Evolutionary conservation across 345 rosid genomes (phyloP), one percentile per base, ranked within the genome.

Genomic region (Melastoma malabathricum): DNA sequence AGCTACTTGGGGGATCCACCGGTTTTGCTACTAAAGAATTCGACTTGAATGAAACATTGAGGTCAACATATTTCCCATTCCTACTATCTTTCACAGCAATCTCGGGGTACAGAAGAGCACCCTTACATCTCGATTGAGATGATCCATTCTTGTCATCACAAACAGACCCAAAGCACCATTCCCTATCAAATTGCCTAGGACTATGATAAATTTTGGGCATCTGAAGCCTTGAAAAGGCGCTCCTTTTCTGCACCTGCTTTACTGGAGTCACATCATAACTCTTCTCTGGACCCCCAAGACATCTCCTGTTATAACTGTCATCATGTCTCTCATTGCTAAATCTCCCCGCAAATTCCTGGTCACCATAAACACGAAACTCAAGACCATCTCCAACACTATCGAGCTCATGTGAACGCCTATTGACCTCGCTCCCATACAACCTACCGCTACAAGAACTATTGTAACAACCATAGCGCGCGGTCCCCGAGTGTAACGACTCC

Each of bases 161-260:
- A 68, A 64, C 59, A 4, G 47, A 69, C 53, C 62, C 61, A 51
- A 67, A 75, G 22, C 64, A 59, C 50, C 71, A 54, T 15, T 77
- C 75, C 50, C 73, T 73, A 22, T 81, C 95, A 48, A 87, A 73
- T 52, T 58, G 62, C 62, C 67, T 75, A 50, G 62, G 67, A 59
- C 47, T 61, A 31, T 31, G 38, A 31, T 31, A 9, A n/a, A 61
- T 61, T 53, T 66, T 73, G 8, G 73, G 74, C 60, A 56, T 51
- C 65, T 82, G 95, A 69, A 87, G 76, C 82, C 98, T 80, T 57
- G 77, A 73, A 48, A 87, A 64, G 64, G 77, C 98, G 75, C 96
- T 92, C 79, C 70, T 92, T 70, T 87, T 92, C 64, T 70, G 87
- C 16, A 64, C 38, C 62, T 67, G 86, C 75, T 79, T 83, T 74